phyloP scores from a whole-genome alignment of 2,329 filamentous ascomycete species.

The Botryotinia calthae region DNA sequence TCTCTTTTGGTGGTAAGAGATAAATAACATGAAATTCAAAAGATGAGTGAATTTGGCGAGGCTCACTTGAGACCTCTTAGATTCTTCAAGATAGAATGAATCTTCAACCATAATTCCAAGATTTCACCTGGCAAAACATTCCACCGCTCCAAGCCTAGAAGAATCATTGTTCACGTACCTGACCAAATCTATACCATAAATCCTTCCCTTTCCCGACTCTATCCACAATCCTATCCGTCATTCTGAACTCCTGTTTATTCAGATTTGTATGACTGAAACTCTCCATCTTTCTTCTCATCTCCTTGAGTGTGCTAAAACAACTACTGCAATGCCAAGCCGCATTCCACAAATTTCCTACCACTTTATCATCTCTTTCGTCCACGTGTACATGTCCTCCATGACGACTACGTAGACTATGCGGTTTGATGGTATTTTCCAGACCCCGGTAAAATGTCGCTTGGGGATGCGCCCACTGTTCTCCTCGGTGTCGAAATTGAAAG shows the following conservation, averaged over 20 bases:
- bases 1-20: background rate
- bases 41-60: background rate
- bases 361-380: constrained; percentile 6
- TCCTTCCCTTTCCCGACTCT: constrained; percentile 45
- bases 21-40: too few species aligned
- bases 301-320: constrained; percentile 44
- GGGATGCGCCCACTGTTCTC: constrained; percentile 44
- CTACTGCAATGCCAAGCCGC: constrained; percentile 48
- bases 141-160: background rate
- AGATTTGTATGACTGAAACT: constrained; percentile 44
- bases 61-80: background rate
- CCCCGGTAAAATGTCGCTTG: constrained; percentile 46
- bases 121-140: background rate
- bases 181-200: constrained; percentile 41
- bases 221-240: constrained; percentile 42
- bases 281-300: constrained; percentile 44
- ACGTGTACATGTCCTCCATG: background rate
- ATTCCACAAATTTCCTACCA: constrained; percentile 40
- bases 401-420: constrained; percentile 32
- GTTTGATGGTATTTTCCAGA: constrained; percentile 40
- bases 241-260: constrained; percentile 43
- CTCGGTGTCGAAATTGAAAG: constrained; percentile 41
- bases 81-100: background rate
- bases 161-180: constrained; percentile 26
- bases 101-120: background rate